A percentile compares a stretch with the other conserved stretches of the same genome.
Conservation (phyloP, 1,284 basidiomycete genomes). For the Pseudozyma flocculosa region DNA sequence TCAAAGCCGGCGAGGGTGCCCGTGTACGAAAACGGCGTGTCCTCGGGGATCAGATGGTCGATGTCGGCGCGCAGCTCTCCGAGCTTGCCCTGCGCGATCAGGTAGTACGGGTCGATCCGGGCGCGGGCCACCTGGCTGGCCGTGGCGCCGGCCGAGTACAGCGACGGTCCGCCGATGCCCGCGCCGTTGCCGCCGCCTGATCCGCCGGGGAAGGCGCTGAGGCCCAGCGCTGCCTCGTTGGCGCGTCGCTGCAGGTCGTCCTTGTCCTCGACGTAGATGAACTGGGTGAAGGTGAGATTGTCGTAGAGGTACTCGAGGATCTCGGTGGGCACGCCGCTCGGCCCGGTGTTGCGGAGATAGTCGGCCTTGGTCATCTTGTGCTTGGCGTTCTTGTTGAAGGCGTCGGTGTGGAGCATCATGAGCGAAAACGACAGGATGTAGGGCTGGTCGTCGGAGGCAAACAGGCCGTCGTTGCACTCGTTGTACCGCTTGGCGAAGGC, state of each 20-base stretch:
- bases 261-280: conserved; percentile 87
- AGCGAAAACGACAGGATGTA: conserved; percentile 96
- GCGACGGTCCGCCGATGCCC: no score
- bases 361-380: conserved; percentile 75
- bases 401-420: conserved; percentile 98
- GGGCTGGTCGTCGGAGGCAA: conserved; percentile 73
- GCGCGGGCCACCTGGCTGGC: conserved; percentile 55
- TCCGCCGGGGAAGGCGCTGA: conserved; percentile 3
- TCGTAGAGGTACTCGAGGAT: conserved; percentile 95
- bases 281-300: conserved; percentile 87
- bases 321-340: conserved; percentile 80
- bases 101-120: conserved; percentile 86
- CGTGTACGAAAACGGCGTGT: conserved; percentile 40
- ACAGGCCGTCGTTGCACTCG: conserved; percentile 79
- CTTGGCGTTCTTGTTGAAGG: conserved; percentile 96
- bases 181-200: conserved; percentile 5
- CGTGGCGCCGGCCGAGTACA: conserved; percentile 1
- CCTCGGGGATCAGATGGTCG: conserved; percentile 39
- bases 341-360: conserved; percentile 43
- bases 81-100: conserved; percentile 75
- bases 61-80: conserved; percentile 65
- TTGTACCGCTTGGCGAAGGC: conserved; percentile 85
- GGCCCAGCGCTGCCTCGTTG: conserved; percentile 17
- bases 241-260: conserved; percentile 20
- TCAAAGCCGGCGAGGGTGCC: conserved; percentile 29